phyloP scores from a whole-genome alignment of 2,329 filamentous ascomycete genomes.

The Penicillium aurantiogriseum region DNA sequence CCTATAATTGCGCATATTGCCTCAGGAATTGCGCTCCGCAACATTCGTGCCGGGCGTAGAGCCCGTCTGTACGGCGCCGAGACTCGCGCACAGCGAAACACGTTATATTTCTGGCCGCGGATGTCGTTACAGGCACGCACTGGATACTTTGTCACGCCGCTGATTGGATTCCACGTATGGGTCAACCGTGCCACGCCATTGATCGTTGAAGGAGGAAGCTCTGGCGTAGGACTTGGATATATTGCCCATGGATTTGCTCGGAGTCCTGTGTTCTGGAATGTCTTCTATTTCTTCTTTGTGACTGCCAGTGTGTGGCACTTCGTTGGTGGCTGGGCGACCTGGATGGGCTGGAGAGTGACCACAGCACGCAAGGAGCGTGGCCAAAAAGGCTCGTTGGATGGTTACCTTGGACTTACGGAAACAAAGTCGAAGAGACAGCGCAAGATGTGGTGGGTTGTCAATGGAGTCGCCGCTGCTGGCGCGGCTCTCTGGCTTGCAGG shows the following conservation, averaged over 20 bases:
- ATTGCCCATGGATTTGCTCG: slow-evolving; percentile 81
- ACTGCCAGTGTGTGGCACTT: slow-evolving; percentile 70
- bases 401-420: slow-evolving; percentile 44
- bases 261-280: slow-evolving; percentile 64
- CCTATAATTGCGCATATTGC: slow-evolving; percentile 74
- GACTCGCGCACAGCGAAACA: slow-evolving; percentile 50
- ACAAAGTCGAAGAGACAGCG: slow-evolving; percentile 55
- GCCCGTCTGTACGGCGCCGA: slow-evolving; percentile 72
- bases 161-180: slow-evolving; percentile 69
- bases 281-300: slow-evolving; percentile 68
- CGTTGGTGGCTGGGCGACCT: slow-evolving; percentile 81
- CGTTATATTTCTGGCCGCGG: slow-evolving; percentile 62
- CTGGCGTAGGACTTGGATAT: slow-evolving; percentile 80
- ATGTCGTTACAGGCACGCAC: slow-evolving; percentile 68
- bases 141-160: slow-evolving; percentile 67
- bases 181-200: slow-evolving; percentile 76
- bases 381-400: slow-evolving; percentile 32
- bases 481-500: slow-evolving; percentile 77
- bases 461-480: slow-evolving; percentile 59
- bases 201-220: slow-evolving; percentile 75
- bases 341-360: slow-evolving; percentile 60
- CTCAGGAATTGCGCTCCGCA: slow-evolving; percentile 72
- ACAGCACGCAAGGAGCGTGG: slow-evolving; percentile 31
- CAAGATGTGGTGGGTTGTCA: slow-evolving; percentile 69
- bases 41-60: slow-evolving; percentile 70